phyloP scores from a whole-genome alignment of 306 rosid species.

The Macrotyloma uniflorum region DNA sequence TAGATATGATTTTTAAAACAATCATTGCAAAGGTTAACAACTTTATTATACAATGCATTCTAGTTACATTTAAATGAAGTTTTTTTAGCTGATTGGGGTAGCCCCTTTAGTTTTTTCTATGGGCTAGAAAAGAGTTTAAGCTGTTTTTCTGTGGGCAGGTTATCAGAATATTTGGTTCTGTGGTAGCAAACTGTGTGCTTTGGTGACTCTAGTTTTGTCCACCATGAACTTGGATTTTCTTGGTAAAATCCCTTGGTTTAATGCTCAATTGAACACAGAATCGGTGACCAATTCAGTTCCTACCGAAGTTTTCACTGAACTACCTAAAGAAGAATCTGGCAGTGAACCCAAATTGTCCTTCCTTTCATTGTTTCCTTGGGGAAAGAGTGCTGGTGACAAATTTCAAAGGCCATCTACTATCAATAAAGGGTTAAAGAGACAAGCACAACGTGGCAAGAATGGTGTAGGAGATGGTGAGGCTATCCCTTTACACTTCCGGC shows the following conservation, averaged over 20 bases:
- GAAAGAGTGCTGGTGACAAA: conserved; percentile 34
- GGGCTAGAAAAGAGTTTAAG: neutral
- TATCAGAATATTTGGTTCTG: conserved; percentile 16
- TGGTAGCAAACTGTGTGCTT: conserved; percentile 37
- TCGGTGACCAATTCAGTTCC: conserved; percentile 38
- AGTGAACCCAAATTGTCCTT: conserved; percentile 54
- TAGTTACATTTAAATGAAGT: neutral
- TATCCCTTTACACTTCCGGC: conserved; percentile 66
- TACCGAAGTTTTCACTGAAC: conserved; percentile 28
- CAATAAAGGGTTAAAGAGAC: conserved; percentile 63
- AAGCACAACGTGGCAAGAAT: conserved; percentile 44
- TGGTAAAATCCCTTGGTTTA: conserved; percentile 51
- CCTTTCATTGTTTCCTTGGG: conserved; percentile 62
- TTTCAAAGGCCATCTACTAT: conserved; percentile 63
- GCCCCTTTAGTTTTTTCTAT: neutral
- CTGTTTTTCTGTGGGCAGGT: conserved; percentile 36
- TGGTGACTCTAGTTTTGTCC: conserved; percentile 23
- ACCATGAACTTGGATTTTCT: conserved; percentile 64
- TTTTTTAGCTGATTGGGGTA: neutral
- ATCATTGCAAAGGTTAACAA: too few species aligned
- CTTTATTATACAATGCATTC: neutral
- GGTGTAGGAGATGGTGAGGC: conserved; percentile 17
- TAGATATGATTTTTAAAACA: neutral
- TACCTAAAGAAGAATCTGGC: conserved; percentile 38
- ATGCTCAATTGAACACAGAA: conserved; percentile 48